Base-by-base conservation (phyloP, 805 yeast genomes). In the Saturnispora sekii region DNA sequence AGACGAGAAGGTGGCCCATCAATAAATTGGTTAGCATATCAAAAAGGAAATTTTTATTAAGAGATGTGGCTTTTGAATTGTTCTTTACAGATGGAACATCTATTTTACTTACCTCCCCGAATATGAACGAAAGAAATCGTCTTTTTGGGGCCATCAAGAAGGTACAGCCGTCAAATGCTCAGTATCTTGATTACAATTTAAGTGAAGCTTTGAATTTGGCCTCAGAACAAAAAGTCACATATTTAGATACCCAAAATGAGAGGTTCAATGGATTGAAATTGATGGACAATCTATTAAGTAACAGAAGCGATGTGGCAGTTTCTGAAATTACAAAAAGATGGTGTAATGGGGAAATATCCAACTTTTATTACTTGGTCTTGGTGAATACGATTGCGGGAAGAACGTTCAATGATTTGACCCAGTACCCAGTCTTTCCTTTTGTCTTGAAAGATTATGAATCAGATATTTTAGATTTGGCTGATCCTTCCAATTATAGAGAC, bases 391-490 rank as follows among this genome's bases (percentile, higher is more conserved):
- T 87, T 46, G 94, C 96, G 0, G 96, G 96, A 0, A 65, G 96
- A 51, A 85, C 96, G 0, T 85, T 81, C 62, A 88, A 87, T 60
- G 96, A 87, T 58, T 61, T 87, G 43, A 87, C 96, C 0, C 96
- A 87, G 51, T 87, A 87, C 56, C 96, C 96, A 0, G 82, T 88
- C 1, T 88, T 87, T 53, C 96, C 96, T 0, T 87, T 95, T 94
- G 86, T 87, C 0, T 73, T 87, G 48, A 80, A 93, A 0, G 95
- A 87, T 57, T 86, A 87, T 56, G 70, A 75, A 1, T 83, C 93
- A 53, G 78, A 77, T 2, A 73, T 64, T 10, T 63, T 87, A n/a
- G 88, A 87, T 58, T 64, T 88, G 36, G 57, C 63, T 3, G 67
- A 85, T 53, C 80, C 84, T 0, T 64, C 67, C 8, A 64, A 81